Evolutionary conservation across 2,329 filamentous ascomycete species (phyloP).

Genomic region (Aureobasidium zeae): DNA sequence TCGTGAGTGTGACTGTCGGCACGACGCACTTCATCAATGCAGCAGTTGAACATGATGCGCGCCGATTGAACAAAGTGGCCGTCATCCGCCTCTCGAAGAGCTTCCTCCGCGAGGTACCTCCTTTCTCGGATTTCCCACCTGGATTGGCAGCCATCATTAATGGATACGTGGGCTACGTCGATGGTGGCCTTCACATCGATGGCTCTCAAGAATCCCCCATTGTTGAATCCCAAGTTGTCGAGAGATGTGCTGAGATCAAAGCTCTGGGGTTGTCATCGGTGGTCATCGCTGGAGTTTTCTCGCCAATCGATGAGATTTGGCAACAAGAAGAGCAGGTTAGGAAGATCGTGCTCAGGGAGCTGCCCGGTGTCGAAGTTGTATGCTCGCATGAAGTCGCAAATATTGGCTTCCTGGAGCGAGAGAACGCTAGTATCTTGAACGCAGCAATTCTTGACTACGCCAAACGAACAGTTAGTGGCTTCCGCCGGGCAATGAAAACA

Average conservation of each 20-base stretch:
- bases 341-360: slow-evolving; percentile 39
- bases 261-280: slow-evolving; percentile 38
- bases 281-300: slow-evolving; percentile 50
- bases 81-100: slow-evolving; percentile 36
- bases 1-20: slow-evolving; percentile 40
- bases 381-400: slow-evolving; percentile 44
- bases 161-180: slow-evolving; percentile 34
- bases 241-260: slow-evolving; percentile 37
- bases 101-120: slow-evolving; percentile 26
- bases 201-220: slow-evolving; percentile 35
- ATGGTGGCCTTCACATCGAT: slow-evolving; percentile 42
- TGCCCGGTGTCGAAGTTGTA: slow-evolving; percentile 42
- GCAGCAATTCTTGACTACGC: slow-evolving; percentile 41
- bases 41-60: slow-evolving; percentile 32
- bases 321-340: slow-evolving; percentile 44
- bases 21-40: slow-evolving; percentile 38
- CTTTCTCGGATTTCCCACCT: slow-evolving; percentile 26
- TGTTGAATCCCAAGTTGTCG: slow-evolving; percentile 37
- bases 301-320: slow-evolving; percentile 46
- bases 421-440: slow-evolving; percentile 45
- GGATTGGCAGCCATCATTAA: slow-evolving; percentile 26
- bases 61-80: slow-evolving; percentile 43
- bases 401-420: slow-evolving; percentile 40
- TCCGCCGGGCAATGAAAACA: slow-evolving; percentile 38
- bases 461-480: slow-evolving; percentile 37